Percentiles rank a stretch among this genome's conserved stretches.
phyloP scores from a whole-genome alignment of 371 early-diverging fungal species.

The Rhizopus stolonifer region DNA sequence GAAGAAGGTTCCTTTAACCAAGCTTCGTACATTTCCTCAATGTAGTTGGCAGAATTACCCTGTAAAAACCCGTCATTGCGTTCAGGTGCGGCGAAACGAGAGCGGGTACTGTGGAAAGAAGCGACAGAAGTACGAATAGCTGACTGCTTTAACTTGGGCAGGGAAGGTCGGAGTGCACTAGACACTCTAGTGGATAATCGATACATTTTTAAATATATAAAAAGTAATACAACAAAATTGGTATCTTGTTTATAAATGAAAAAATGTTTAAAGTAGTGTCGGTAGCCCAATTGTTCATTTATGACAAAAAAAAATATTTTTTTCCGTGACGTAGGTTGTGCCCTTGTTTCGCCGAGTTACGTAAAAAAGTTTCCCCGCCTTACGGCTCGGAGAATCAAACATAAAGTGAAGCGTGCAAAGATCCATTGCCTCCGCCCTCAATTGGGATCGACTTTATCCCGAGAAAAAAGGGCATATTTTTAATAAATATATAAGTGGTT shows the following conservation, averaged over 20 bases:
- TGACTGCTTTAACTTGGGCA: constrained; percentile 15
- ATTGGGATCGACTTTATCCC: too few relatives aligned
- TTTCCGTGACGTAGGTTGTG: constrained; percentile 18
- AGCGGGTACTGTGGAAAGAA: constrained; percentile 28
- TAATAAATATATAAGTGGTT: too few relatives aligned
- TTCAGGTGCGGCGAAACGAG: constrained; percentile 31
- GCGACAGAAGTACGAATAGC: constrained; percentile 20
- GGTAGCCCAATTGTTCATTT: constrained; percentile 9
- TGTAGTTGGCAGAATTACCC: constrained; percentile 81
- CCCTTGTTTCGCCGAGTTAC: background rate
- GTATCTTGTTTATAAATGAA: background rate
- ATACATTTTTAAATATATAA: constrained; percentile 28
- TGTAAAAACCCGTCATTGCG: constrained; percentile 48
- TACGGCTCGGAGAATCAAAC: too few relatives aligned
- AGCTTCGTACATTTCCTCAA: constrained; percentile 95
- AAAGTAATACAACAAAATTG: constrained; percentile 8
- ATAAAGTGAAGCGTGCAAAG: too few relatives aligned
- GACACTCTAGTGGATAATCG: constrained; percentile 28
- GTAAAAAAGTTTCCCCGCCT: constrained; percentile 2
- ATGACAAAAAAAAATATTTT: constrained; percentile 5
- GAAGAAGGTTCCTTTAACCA: constrained; percentile 89
- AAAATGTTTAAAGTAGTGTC: constrained; percentile 1
- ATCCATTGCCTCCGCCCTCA: too few relatives aligned
- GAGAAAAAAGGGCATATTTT: too few relatives aligned
- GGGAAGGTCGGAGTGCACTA: constrained; percentile 13